These are phyloP conservation scores for Pichia thaimueangensis DNA, from an alignment of 805 yeast genomes.

Conservation along the genomic window DNA sequence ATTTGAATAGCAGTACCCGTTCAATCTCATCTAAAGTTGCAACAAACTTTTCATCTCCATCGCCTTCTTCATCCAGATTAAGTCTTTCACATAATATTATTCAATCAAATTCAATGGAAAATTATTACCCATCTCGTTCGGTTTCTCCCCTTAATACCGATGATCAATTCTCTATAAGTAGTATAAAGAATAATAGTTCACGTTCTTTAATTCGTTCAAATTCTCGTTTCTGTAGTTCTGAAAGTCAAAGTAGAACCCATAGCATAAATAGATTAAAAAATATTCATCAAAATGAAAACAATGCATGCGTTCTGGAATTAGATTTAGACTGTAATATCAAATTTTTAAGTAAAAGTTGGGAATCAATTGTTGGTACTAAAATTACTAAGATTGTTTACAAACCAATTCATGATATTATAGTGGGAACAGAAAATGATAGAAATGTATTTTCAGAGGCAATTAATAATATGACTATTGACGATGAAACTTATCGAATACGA, in stretches of 20 bases:
- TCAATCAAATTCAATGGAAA: constrained; percentile 1
- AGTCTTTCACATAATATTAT: neutral
- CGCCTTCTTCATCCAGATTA: too few relatives aligned
- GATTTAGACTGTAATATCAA: constrained; percentile 74
- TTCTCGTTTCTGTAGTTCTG: neutral
- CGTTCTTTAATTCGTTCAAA: neutral
- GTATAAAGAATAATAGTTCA: neutral
- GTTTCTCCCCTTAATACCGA: neutral
- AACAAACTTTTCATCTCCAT: too few relatives aligned
- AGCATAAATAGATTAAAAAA: neutral
- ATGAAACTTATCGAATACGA: constrained; percentile 69
- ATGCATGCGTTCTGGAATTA: constrained; percentile 73
- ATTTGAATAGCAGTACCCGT: too few relatives aligned
- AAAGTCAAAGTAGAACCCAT: neutral
- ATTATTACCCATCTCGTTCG: neutral
- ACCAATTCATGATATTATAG: constrained; percentile 57
- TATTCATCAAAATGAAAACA: constrained; percentile 2
- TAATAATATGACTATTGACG: constrained; percentile 63
- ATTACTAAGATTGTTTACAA: constrained; percentile 45
- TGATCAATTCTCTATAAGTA: neutral
- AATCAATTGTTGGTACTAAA: constrained; percentile 63
- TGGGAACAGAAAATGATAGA: constrained; percentile 61
- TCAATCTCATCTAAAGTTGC: too few relatives aligned
- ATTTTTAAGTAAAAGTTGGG: constrained; percentile 76
- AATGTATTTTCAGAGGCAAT: constrained; percentile 65